A percentile compares a stretch with the other conserved stretches of the same genome.
Evolutionary conservation across 2,329 filamentous ascomycete genomes (phyloP).

Genomic region (Curvularia sp.): DNA sequence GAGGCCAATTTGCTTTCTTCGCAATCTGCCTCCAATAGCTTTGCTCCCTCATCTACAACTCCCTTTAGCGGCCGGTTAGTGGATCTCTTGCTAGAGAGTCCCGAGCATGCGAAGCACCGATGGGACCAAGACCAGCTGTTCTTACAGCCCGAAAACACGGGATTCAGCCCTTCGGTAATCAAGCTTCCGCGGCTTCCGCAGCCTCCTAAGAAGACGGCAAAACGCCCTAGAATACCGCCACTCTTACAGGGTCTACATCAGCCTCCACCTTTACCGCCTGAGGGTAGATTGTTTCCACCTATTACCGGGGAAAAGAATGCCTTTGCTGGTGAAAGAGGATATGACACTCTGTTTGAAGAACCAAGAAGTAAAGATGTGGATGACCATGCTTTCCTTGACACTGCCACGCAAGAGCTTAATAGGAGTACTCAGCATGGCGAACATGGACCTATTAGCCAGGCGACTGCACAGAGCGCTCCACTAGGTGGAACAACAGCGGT

Average conservation of each 20-base stretch:
- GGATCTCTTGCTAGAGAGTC: constrained; percentile 36
- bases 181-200: constrained; percentile 51
- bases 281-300: constrained; percentile 66
- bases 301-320: constrained; percentile 60
- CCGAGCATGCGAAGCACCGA: constrained; percentile 24
- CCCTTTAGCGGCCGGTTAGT: constrained; percentile 41
- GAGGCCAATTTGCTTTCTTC: constrained; percentile 22
- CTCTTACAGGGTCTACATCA: constrained; percentile 67
- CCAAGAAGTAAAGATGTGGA: constrained; percentile 21
- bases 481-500: neutral
- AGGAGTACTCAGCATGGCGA: constrained; percentile 7
- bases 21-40: constrained; percentile 21
- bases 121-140: constrained; percentile 32
- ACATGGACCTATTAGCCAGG: neutral
- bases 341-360: constrained; percentile 21
- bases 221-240: constrained; percentile 54
- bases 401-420: constrained; percentile 1
- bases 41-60: constrained; percentile 20
- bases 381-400: constrained; percentile 11
- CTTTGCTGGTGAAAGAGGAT: constrained; percentile 24
- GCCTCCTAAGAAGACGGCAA: constrained; percentile 39
- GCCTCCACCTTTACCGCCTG: constrained; percentile 60
- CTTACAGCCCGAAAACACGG: constrained; percentile 20
- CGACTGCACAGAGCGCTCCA: neutral
- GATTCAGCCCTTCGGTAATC: constrained; percentile 33